phyloP scores from a whole-genome alignment of 1,139 yeast species.

The Hansenula sp. region DNA sequence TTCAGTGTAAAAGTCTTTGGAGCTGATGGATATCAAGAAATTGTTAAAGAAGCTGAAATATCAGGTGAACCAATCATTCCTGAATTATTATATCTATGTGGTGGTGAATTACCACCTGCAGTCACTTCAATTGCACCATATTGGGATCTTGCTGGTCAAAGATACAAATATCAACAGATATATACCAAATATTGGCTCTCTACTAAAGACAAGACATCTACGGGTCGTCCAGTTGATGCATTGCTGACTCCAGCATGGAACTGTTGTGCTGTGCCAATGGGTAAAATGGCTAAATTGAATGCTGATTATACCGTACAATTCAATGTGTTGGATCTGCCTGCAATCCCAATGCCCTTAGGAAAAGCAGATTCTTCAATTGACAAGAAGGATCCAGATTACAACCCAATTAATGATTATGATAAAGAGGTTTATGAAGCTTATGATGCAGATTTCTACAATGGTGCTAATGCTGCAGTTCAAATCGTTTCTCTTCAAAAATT shows the following conservation, averaged over 20 bases:
- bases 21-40: conserved; percentile 1
- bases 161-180: conserved; percentile 1
- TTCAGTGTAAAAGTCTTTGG: not conserved
- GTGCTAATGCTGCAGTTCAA: conserved; percentile 2
- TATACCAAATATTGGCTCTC: not conserved
- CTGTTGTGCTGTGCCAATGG: not conserved
- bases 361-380: not conserved
- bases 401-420: not conserved
- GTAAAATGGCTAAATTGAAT: not conserved
- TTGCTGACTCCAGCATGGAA: conserved; percentile 2
- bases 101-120: conserved; percentile 1
- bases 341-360: not conserved
- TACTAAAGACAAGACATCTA: not conserved
- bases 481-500: not conserved
- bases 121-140: not conserved
- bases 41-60: conserved; percentile 5
- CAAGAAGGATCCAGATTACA: not conserved
- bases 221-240: conserved; percentile 2
- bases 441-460: conserved; percentile 1
- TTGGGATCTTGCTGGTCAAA: not conserved
- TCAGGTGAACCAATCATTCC: conserved; percentile 14
- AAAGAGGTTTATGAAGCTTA: conserved; percentile 1
- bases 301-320: conserved; percentile 1
- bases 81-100: conserved; percentile 21
- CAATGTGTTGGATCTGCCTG: conserved; percentile 1